Conservation (phyloP, 2,329 filamentous ascomycete genomes). For the Aureobasidium uvarum region DNA sequence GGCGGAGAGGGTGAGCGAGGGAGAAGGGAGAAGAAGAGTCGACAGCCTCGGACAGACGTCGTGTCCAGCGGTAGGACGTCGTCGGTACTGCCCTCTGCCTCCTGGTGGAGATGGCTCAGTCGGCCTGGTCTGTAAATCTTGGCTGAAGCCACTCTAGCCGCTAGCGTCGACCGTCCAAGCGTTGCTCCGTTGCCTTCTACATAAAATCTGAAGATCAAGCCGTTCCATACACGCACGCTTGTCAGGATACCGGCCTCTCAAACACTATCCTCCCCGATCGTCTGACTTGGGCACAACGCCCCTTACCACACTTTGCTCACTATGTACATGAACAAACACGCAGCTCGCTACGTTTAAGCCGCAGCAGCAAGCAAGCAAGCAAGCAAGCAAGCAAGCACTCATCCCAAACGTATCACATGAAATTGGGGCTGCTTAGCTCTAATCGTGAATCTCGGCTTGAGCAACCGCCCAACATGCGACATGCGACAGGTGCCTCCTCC, state of each 20-base stretch:
- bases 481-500: conserved; percentile 10
- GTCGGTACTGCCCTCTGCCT: conserved; percentile 5
- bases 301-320: not conserved
- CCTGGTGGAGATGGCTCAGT: conserved; percentile 21
- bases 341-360: not conserved
- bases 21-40: conserved; percentile 16
- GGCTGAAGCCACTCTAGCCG: conserved; percentile 5
- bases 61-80: conserved; percentile 15
- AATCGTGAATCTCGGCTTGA: conserved; percentile 6
- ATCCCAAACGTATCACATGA: conserved; percentile 5
- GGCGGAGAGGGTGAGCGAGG: conserved; percentile 10
- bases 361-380: no score
- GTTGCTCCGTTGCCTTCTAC: conserved; percentile 8
- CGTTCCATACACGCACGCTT: conserved; percentile 14
- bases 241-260: not conserved
- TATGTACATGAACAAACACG: not conserved
- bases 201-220: conserved; percentile 4
- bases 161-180: conserved; percentile 10
- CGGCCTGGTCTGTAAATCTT: conserved; percentile 18
- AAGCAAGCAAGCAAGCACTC: conserved; percentile 7
- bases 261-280: not conserved
- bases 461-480: conserved; percentile 17
- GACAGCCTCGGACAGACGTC: conserved; percentile 20
- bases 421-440: conserved; percentile 21
- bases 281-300: conserved; percentile 17